Conservation (phyloP, 495 filamentous ascomycete species). For the Staphylotrichum tortipilum region DNA sequence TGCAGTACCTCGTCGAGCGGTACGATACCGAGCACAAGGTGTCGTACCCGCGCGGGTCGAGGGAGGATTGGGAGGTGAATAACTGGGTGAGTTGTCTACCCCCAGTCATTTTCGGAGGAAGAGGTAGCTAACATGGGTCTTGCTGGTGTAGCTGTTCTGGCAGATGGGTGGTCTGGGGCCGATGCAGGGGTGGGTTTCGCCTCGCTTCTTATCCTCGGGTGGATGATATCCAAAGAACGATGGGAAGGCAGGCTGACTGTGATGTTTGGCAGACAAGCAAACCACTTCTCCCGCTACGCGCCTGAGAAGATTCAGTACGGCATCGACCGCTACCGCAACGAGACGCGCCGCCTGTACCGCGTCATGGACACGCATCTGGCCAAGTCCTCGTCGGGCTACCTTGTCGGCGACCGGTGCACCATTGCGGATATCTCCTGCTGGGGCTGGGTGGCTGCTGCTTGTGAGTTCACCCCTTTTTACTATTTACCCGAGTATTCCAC, state of each 20-base stretch:
- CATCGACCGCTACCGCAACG: conserved; percentile 71
- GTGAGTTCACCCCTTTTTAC: conserved; percentile 24
- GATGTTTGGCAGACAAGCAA: conserved; percentile 48
- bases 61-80: conserved; percentile 70
- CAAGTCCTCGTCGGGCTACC: conserved; percentile 52
- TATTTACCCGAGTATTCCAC: background rate
- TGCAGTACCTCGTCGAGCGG: conserved; percentile 73
- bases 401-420: conserved; percentile 72
- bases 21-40: conserved; percentile 84
- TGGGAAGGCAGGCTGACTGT: too few species aligned
- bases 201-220: too few species aligned
- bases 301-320: conserved; percentile 83
- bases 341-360: conserved; percentile 71
- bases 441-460: conserved; percentile 56
- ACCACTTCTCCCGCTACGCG: conserved; percentile 83
- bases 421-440: conserved; percentile 79
- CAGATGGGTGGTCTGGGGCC: conserved; percentile 72
- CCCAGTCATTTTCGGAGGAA: too few species aligned
- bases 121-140: too few species aligned
- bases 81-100: conserved; percentile 55
- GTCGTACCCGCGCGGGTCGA: conserved; percentile 63
- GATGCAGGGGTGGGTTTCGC: conserved; percentile 60
- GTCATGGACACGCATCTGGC: conserved; percentile 68
- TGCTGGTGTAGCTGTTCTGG: conserved; percentile 31
- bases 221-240: too few species aligned